Conservation (phyloP, 176 grass and related monocot genomes). For the Cenchrus americanus region DNA sequence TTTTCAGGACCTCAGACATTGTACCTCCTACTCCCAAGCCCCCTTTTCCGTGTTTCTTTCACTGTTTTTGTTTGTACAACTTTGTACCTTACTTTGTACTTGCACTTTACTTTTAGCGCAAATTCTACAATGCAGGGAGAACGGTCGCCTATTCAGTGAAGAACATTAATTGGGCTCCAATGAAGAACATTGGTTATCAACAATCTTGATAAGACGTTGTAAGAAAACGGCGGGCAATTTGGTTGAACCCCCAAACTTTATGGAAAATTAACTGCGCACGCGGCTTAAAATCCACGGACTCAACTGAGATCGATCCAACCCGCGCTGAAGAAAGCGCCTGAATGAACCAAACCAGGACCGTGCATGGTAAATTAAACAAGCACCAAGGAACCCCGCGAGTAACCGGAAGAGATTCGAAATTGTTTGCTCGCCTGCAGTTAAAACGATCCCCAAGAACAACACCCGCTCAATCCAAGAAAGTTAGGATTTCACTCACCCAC, state of each 20-base stretch:
- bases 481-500: not conserved
- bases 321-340: not conserved
- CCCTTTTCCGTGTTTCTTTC: not conserved
- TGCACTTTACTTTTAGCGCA: not conserved
- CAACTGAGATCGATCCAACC: not conserved
- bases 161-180: not conserved
- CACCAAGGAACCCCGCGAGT: not conserved
- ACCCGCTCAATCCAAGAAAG: not conserved
- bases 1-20: not conserved
- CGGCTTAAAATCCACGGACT: not conserved
- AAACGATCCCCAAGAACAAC: not conserved
- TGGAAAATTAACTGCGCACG: not conserved
- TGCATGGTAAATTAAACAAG: not conserved
- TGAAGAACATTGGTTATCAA: conserved; percentile 24
- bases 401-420: not conserved
- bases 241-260: not conserved
- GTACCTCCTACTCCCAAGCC: not conserved
- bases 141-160: not conserved
- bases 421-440: not conserved
- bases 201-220: not conserved
- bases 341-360: not conserved
- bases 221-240: not conserved
- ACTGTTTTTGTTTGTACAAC: not conserved
- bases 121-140: conserved; percentile 3
- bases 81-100: conserved; percentile 5